Conservation (phyloP, 768 basidiomycete genomes). For the Mycena belliarum region DNA sequence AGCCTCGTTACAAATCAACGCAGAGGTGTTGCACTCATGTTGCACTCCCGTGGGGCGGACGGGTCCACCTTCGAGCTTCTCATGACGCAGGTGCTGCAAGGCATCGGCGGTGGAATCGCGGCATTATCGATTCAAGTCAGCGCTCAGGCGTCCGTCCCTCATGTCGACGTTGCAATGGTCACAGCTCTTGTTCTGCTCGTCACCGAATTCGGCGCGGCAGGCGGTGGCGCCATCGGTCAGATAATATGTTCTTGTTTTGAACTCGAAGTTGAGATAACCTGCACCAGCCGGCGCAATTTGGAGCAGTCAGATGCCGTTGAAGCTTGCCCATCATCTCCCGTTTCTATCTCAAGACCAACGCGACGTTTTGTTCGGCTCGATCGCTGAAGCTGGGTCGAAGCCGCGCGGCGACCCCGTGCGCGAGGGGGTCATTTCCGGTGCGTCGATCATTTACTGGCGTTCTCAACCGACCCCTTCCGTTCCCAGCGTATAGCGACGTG, state of each 20-base stretch:
- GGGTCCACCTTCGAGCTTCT: conserved; percentile 58
- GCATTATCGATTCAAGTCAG: conserved; percentile 56
- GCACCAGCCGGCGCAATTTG: conserved; percentile 61
- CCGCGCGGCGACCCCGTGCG: conserved; percentile 59
- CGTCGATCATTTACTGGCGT: neutral
- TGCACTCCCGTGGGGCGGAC: conserved; percentile 65
- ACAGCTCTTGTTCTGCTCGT: conserved; percentile 68
- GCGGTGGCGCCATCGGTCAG: conserved; percentile 63
- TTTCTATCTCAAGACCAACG: conserved; percentile 44
- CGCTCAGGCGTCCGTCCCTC: conserved; percentile 66
- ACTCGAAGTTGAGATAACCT: neutral
- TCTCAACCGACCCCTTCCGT: neutral
- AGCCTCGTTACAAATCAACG: neutral
- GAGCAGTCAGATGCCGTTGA: conserved; percentile 64
- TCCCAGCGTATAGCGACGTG: conserved; percentile 52
- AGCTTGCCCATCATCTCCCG: conserved; percentile 57
- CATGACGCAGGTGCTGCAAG: conserved; percentile 70
- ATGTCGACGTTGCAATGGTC: conserved; percentile 65
- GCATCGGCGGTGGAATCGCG: conserved; percentile 73
- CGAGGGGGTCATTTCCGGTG: conserved; percentile 61
- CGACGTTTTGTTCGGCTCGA: conserved; percentile 53
- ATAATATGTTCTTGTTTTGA: conserved; percentile 1
- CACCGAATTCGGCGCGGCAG: conserved; percentile 68
- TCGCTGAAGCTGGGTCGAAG: conserved; percentile 49
- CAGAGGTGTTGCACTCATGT: conserved; percentile 68